A percentile compares a stretch with the other conserved stretches of the same genome.
phyloP scores from a whole-genome alignment of 306 rosid genomes.

The Cotoneaster glaucophyllus region DNA sequence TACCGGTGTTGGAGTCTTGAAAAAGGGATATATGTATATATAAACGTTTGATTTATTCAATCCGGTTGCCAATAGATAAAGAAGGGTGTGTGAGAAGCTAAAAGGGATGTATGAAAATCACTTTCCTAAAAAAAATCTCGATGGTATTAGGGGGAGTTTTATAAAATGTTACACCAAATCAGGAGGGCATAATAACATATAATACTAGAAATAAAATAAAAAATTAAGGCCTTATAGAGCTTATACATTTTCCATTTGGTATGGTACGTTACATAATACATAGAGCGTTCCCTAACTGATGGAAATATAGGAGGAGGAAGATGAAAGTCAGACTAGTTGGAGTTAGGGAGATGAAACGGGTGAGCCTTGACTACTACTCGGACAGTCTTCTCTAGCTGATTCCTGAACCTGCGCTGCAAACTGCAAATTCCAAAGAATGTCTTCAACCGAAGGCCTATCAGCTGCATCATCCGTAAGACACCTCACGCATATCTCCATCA shows the following conservation, averaged over 20 bases:
- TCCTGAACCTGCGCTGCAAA: conserved; percentile 92
- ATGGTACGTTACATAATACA: background rate
- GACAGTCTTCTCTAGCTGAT: conserved; percentile 39
- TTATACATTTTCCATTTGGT: background rate
- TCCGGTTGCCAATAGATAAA: too few species aligned
- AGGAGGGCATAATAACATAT: too few species aligned
- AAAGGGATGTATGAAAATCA: too few species aligned
- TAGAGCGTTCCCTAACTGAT: background rate
- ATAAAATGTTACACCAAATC: too few species aligned
- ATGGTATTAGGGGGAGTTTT: too few species aligned
- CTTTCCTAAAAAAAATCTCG: too few species aligned
- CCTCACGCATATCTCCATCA: conserved; percentile 88
- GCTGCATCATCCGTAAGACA: conserved; percentile 50
- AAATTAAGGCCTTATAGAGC: background rate
- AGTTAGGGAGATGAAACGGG: conserved; percentile 31
- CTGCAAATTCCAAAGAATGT: conserved; percentile 88
- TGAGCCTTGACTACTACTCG: conserved; percentile 29
- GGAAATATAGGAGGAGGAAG: background rate
- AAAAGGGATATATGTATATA: too few species aligned
- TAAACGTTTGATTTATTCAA: too few species aligned
- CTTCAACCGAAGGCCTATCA: conserved; percentile 81
- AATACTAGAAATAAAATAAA: too few species aligned
- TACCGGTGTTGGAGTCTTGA: too few species aligned
- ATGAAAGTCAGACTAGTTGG: conserved; percentile 6
- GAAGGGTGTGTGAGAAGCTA: too few species aligned